Evolutionary conservation across 1,284 basidiomycete species (phyloP).

Genomic region (Puccinia coronata): DNA sequence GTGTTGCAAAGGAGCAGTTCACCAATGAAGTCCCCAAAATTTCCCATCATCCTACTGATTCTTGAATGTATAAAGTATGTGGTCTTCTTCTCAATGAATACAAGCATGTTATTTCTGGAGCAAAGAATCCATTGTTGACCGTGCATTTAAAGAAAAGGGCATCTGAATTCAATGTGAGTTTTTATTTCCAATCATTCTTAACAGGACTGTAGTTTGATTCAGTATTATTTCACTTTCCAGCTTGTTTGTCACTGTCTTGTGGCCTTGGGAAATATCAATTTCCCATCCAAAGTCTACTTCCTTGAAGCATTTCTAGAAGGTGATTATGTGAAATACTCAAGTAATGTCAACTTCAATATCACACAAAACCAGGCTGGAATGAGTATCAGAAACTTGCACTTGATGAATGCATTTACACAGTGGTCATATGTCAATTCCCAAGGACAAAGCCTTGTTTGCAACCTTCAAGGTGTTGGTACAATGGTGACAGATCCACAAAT

Average conservation of each 20-base stretch:
- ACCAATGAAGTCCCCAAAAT: not conserved
- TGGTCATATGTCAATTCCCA: not conserved
- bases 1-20: not conserved
- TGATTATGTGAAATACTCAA: not conserved
- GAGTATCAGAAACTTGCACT: too few species aligned
- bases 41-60: not conserved
- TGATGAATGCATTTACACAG: not conserved
- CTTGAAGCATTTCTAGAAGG: not conserved
- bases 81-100: not conserved
- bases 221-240: not conserved
- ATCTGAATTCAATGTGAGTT: not conserved
- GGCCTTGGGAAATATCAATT: not conserved
- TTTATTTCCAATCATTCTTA: not conserved
- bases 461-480: not conserved
- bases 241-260: not conserved
- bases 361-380: not conserved
- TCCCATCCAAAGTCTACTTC: not conserved
- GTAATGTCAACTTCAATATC: not conserved
- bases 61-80: slow-evolving; percentile 6
- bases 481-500: not conserved
- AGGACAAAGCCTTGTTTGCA: not conserved
- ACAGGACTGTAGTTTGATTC: not conserved
- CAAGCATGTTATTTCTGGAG: not conserved
- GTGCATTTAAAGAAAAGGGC: not conserved
- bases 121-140: not conserved